Conservation (phyloP, 164 flowering plant genomes). For the Magnolia officinalis region DNA sequence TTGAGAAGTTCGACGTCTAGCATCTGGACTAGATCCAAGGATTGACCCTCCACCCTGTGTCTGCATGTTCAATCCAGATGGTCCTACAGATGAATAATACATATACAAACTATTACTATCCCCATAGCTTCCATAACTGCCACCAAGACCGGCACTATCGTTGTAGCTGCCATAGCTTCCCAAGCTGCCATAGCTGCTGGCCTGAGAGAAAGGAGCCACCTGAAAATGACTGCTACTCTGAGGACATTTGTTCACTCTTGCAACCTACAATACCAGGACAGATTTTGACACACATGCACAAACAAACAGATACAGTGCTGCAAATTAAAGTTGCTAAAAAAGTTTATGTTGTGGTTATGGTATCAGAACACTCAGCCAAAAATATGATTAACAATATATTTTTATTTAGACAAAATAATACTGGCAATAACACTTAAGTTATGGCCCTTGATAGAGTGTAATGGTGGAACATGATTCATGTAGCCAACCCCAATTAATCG, state of each 20-base stretch:
- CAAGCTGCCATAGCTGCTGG: slow-evolving; percentile 86
- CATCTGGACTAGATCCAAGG: slow-evolving; percentile 84
- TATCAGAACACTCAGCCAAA: not conserved
- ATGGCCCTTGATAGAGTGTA: no score
- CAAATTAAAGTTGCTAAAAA: not conserved
- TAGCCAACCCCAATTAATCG: no score
- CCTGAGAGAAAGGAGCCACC: slow-evolving; percentile 51
- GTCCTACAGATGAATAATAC: slow-evolving; percentile 81
- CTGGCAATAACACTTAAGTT: no score
- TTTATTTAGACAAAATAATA: not conserved
- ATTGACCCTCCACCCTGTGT: slow-evolving; percentile 57
- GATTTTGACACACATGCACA: not conserved
- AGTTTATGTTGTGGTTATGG: not conserved
- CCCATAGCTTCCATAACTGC: slow-evolving; percentile 94
- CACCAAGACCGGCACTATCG: slow-evolving; percentile 67
- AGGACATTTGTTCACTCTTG: slow-evolving; percentile 47
- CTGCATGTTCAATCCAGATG: slow-evolving; percentile 65
- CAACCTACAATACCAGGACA: slow-evolving; percentile 36
- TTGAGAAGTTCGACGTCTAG: slow-evolving; percentile 53
- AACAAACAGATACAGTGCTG: not conserved
- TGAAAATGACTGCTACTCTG: slow-evolving; percentile 67
- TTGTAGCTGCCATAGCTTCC: slow-evolving; percentile 94
- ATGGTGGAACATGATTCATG: no score
- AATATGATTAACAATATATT: not conserved
- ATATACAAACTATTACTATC: slow-evolving; percentile 58